Evolutionary conservation across 140 eudicot species (phyloP).

Genomic region (Flaveria floridana): DNA sequence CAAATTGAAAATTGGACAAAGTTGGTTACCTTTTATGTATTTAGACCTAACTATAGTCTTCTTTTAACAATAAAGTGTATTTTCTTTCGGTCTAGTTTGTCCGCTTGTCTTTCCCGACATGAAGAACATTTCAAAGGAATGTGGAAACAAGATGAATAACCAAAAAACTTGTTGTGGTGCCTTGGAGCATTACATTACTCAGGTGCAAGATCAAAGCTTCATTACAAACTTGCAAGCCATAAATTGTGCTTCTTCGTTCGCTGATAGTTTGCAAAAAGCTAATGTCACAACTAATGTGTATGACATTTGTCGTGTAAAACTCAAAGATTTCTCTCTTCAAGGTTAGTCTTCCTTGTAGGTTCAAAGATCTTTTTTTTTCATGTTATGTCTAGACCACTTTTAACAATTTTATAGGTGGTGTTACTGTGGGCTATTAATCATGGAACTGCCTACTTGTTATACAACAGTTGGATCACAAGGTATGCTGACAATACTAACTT

Average conservation of each 20-base stretch:
- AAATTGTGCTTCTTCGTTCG: constrained; percentile 59
- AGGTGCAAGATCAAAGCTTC: constrained; percentile 64
- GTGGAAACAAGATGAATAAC: constrained; percentile 43
- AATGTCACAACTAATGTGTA: constrained; percentile 48
- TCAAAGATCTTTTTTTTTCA: neutral
- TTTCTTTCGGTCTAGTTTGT: constrained; percentile 43
- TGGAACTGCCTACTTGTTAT: constrained; percentile 17
- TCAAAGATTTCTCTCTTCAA: constrained; percentile 74
- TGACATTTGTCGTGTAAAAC: constrained; percentile 46
- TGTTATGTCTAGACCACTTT: neutral
- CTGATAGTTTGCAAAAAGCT: constrained; percentile 44
- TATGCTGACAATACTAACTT: constrained; percentile 5
- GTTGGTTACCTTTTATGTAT: neutral
- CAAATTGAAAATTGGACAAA: neutral
- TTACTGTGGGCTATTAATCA: constrained; percentile 1
- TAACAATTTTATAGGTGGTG: constrained; percentile 24
- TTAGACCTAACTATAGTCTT: neutral
- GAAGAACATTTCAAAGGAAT: constrained; percentile 39
- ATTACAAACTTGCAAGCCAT: constrained; percentile 68
- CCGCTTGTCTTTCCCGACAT: constrained; percentile 55
- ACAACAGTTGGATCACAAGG: constrained; percentile 70
- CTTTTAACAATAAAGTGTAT: neutral
- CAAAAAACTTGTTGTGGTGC: constrained; percentile 53
- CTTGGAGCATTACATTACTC: constrained; percentile 43
- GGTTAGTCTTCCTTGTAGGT: constrained; percentile 37